These are phyloP conservation scores for Moelleriella libera DNA, from an alignment of 2,329 filamentous ascomycete species.

Conservation along the genomic window DNA sequence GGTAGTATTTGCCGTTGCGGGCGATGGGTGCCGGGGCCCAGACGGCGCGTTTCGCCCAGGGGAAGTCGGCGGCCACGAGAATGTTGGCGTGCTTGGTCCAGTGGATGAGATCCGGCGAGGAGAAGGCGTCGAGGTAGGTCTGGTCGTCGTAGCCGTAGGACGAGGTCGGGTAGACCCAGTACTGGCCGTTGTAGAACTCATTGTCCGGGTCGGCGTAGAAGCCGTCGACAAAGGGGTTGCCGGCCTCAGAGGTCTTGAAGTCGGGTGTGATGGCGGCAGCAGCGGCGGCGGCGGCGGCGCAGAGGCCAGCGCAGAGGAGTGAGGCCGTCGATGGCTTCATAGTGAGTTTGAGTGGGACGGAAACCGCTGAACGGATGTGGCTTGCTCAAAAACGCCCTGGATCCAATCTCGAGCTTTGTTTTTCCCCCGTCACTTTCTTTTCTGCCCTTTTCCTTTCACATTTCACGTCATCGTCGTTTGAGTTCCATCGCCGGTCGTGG, in stretches of 20 bases:
- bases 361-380: too few relatives aligned
- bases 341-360: neutral
- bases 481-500: neutral
- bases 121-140: constrained; percentile 36
- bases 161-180: constrained; percentile 34
- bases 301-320: neutral
- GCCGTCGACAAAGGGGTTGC: constrained; percentile 32
- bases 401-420: too few relatives aligned
- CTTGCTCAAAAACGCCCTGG: too few relatives aligned
- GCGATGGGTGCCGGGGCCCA: constrained; percentile 32
- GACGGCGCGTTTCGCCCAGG: constrained; percentile 29
- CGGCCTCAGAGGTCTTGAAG: constrained; percentile 24
- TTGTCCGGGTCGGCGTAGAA: constrained; percentile 38
- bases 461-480: neutral
- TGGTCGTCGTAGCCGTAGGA: constrained; percentile 29
- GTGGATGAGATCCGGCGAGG: constrained; percentile 29
- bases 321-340: neutral
- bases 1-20: constrained; percentile 29
- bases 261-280: constrained; percentile 10
- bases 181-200: constrained; percentile 27
- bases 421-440: too few relatives aligned
- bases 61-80: constrained; percentile 16
- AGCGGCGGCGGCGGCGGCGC: neutral
- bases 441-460: neutral
- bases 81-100: constrained; percentile 33